These are phyloP conservation scores for Jamesozyma spencerorum DNA, from an alignment of 805 yeast species.

Conservation along the genomic window DNA sequence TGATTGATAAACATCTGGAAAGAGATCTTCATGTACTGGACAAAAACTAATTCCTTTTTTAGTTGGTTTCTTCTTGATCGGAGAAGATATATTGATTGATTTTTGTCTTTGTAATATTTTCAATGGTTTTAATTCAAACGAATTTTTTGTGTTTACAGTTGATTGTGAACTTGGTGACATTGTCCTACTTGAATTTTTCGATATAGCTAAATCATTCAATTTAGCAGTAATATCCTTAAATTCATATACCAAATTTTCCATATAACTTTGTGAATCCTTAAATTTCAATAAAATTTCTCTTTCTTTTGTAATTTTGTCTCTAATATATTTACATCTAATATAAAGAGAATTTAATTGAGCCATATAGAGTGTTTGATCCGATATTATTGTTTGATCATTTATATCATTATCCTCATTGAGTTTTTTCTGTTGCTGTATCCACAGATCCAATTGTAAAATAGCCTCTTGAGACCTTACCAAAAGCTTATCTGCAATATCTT, in stretches of 20 bases:
- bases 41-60: neutral
- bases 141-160: constrained; percentile 8
- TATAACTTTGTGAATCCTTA: constrained; percentile 8
- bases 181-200: constrained; percentile 3
- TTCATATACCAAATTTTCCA: constrained; percentile 21
- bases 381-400: neutral
- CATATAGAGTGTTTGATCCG: constrained; percentile 17
- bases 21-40: neutral
- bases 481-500: constrained; percentile 21
- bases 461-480: constrained; percentile 26
- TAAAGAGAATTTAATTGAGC: constrained; percentile 23
- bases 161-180: constrained; percentile 14
- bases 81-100: neutral
- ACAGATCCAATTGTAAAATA: constrained; percentile 22
- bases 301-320: constrained; percentile 13
- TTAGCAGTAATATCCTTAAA: constrained; percentile 20
- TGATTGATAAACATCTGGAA: constrained; percentile 3
- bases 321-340: constrained; percentile 18
- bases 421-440: constrained; percentile 21
- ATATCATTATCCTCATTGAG: neutral
- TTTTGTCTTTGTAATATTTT: constrained; percentile 18
- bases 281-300: constrained; percentile 1
- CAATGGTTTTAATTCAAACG: constrained; percentile 22
- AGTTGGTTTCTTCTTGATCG: neutral
- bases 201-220: constrained; percentile 18